phyloP scores from a whole-genome alignment of 305 asterid genomes.

The Fraxinus xanthoxyloides region DNA sequence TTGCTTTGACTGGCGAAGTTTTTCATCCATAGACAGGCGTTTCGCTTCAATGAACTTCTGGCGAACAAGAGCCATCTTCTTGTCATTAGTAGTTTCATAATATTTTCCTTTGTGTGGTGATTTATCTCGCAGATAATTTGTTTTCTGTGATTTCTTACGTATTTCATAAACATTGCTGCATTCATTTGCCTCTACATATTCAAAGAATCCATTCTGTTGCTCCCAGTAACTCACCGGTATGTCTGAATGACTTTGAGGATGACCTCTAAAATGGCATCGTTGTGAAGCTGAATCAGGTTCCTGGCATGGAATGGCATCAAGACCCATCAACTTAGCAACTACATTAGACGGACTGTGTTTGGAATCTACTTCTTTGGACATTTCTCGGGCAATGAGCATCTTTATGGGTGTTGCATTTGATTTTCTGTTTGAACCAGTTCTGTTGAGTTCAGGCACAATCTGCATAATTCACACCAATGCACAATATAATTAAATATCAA shows the following conservation, averaged over 20 bases:
- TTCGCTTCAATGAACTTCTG: constrained; percentile 58
- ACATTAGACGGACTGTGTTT: constrained; percentile 68
- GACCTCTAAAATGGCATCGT: constrained; percentile 53
- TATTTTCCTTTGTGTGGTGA: constrained; percentile 39
- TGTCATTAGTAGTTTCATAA: constrained; percentile 35
- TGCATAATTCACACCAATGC: constrained; percentile 41
- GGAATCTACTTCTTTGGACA: constrained; percentile 75
- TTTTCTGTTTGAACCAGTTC: constrained; percentile 47
- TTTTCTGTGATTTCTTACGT: constrained; percentile 32
- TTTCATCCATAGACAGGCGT: constrained; percentile 50
- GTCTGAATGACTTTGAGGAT: constrained; percentile 61
- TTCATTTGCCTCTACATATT: constrained; percentile 47
- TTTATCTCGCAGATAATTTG: constrained; percentile 29
- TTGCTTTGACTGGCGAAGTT: constrained; percentile 44
- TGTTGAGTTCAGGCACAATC: constrained; percentile 54
- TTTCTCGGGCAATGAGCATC: constrained; percentile 90
- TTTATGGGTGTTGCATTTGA: constrained; percentile 75
- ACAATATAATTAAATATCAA: constrained; percentile 22
- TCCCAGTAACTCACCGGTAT: constrained; percentile 61
- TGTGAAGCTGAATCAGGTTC: constrained; percentile 48
- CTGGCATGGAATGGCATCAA: constrained; percentile 75
- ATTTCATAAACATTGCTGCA: constrained; percentile 66
- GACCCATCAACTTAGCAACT: constrained; percentile 97
- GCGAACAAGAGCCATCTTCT: constrained; percentile 51
- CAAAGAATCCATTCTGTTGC: constrained; percentile 55